phyloP scores from a whole-genome alignment of 805 yeast genomes.

The Jamesozyma piceae region DNA sequence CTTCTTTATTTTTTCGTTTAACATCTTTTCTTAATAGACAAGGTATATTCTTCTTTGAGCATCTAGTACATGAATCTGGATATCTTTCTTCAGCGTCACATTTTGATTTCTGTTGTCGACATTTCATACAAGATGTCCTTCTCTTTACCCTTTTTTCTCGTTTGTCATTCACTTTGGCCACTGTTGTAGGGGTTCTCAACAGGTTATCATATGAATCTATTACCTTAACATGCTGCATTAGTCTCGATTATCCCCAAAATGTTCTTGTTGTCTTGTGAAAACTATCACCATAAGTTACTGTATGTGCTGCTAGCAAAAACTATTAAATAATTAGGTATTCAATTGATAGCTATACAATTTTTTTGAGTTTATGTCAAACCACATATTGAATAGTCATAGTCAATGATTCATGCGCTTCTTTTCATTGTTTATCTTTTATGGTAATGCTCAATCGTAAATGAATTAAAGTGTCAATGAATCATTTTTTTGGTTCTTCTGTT shows the following conservation, averaged over 20 bases:
- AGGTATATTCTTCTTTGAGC: constrained; percentile 54
- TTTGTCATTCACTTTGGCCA: background rate
- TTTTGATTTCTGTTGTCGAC: constrained; percentile 87
- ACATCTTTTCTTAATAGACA: constrained; percentile 76
- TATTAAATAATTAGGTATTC: no score
- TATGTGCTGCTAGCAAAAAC: no score
- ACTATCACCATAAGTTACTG: no score
- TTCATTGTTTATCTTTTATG: no score
- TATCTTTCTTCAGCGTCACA: constrained; percentile 72
- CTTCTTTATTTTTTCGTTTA: constrained; percentile 80
- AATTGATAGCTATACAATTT: no score
- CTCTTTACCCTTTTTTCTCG: constrained; percentile 4
- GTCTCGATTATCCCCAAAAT: no score
- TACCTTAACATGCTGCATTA: background rate
- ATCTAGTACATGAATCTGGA: constrained; percentile 76
- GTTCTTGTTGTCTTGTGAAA: no score
- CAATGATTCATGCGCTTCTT: no score
- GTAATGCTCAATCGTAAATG: background rate
- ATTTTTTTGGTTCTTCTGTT: background rate
- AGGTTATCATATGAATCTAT: background rate
- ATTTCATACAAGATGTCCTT: constrained; percentile 80
- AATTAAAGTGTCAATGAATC: background rate
- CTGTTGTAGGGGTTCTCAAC: background rate
- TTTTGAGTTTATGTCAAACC: no score
- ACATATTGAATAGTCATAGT: no score